Evolutionary conservation across 495 filamentous ascomycete genomes (phyloP), one percentile per base, ranked within the genome.

Genomic region (Choiromyces venosus): DNA sequence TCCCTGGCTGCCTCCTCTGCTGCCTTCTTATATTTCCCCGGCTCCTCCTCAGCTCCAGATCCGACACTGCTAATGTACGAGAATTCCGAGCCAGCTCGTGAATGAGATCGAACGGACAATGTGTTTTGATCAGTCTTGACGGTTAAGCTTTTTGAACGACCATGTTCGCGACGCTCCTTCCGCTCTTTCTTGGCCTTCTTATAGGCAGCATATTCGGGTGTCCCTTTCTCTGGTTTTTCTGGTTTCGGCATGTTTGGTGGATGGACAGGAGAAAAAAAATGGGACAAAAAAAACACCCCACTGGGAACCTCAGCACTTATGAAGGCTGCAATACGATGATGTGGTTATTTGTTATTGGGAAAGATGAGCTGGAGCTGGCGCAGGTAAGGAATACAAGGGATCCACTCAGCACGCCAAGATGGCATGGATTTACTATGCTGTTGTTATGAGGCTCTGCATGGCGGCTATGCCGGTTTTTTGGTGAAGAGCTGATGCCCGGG

Each of bases 101-200:
- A 78, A 16, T 37, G 44, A 14, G 76, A 68, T 39, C 46, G 71
- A 33, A 29, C 52, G 12, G 52, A 61, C 25, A 61, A 29, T 1
- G 52, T 61, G 25, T 12, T 61, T 61, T 61, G 52, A 12, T 61
- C 52, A 61, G 52, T 61, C 38, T 78, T 71, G 25, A 75, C 52
- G 5, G 73, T 69, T 56, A 77, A 61, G 40, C 69, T 29, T 66
- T 75, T 77, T 5, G 35, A 68, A 38, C 67, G 52, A 39, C 46
- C 61, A 39, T 39, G 72, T 65, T 75, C 74, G 29, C 46, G 66
- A 42, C 67, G 65, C 40, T 73, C 68, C 16, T 42, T 78, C 61
- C 75, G 75, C 19, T 78, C 77, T 68, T 77, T 78, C 72, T 78
- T 79, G n/a, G 77, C 76, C 39, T 78, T 72, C 16, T 79, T 75